Evolutionary conservation across 2,329 filamentous ascomycete species (phyloP).

Genomic region (Penicillium sumatraense): DNA sequence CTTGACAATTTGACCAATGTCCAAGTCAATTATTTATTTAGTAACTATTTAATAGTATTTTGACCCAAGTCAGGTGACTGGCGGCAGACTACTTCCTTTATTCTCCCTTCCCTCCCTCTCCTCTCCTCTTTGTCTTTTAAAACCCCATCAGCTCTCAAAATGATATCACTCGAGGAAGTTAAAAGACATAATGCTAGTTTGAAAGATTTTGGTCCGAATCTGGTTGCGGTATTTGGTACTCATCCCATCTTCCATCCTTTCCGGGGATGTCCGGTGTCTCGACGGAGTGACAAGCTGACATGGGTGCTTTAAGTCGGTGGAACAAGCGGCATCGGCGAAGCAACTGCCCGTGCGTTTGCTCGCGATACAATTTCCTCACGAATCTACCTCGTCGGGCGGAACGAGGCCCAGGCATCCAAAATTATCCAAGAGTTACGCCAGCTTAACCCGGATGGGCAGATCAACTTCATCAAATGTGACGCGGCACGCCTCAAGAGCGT

Average conservation of each 20-base stretch:
- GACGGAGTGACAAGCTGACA: not conserved
- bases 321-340: conserved; percentile 33
- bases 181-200: conserved; percentile 14
- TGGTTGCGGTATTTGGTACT: conserved; percentile 43
- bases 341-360: conserved; percentile 28
- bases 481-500: conserved; percentile 57
- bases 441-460: conserved; percentile 51
- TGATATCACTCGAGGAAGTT: conserved; percentile 15
- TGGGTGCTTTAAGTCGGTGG: conserved; percentile 24
- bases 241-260: conserved; percentile 42
- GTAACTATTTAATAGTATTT: not conserved
- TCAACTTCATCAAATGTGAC: conserved; percentile 56
- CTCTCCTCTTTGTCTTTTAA: not conserved
- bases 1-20: not conserved
- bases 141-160: conserved; percentile 6
- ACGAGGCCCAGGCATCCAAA: conserved; percentile 38
- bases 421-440: conserved; percentile 49
- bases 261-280: not conserved
- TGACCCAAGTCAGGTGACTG: not conserved
- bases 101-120: not conserved
- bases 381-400: conserved; percentile 59
- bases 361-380: conserved; percentile 48
- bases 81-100: not conserved
- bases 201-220: conserved; percentile 36
- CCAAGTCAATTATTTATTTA: not conserved